Conservation (phyloP, 305 asterid genomes). For the Euphrasia arctica region DNA sequence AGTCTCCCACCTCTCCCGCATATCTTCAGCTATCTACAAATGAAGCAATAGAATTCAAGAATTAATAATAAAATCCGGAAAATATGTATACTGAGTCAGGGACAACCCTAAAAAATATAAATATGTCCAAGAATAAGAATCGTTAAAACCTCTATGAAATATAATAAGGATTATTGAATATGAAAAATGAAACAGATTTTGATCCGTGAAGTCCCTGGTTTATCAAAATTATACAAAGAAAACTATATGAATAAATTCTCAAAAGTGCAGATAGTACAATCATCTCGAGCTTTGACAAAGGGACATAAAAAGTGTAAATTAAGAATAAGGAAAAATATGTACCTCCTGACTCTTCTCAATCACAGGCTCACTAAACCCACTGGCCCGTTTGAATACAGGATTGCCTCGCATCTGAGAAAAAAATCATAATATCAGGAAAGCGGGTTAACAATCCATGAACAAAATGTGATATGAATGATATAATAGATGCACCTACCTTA, state of each 20-base stretch:
- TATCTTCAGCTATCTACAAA: slow-evolving; percentile 84
- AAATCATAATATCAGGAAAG: slow-evolving; percentile 13
- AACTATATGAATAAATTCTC: background rate
- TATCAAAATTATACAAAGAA: background rate
- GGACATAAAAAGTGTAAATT: background rate
- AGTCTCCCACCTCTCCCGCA: slow-evolving; percentile 94
- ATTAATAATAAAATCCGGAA: background rate
- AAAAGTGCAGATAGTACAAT: background rate
- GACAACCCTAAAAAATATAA: background rate
- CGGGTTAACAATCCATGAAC: background rate
- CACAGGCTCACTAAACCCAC: slow-evolving; percentile 79
- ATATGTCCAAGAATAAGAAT: background rate
- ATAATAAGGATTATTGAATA: background rate
- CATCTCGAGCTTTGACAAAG: slow-evolving; percentile 2
- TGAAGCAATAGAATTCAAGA: slow-evolving; percentile 15
- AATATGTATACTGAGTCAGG: background rate
- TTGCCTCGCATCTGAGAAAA: slow-evolving; percentile 73
- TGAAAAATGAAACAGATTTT: background rate
- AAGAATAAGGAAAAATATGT: slow-evolving; percentile 22
- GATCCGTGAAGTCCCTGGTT: background rate
- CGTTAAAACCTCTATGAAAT: background rate
- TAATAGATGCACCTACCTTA: slow-evolving; percentile 44
- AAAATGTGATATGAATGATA: background rate
- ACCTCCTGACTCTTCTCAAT: slow-evolving; percentile 91
- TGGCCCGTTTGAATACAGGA: slow-evolving; percentile 60